phyloP scores from a whole-genome alignment of 768 basidiomycete species.

The Phlebiopsis gigantea region DNA sequence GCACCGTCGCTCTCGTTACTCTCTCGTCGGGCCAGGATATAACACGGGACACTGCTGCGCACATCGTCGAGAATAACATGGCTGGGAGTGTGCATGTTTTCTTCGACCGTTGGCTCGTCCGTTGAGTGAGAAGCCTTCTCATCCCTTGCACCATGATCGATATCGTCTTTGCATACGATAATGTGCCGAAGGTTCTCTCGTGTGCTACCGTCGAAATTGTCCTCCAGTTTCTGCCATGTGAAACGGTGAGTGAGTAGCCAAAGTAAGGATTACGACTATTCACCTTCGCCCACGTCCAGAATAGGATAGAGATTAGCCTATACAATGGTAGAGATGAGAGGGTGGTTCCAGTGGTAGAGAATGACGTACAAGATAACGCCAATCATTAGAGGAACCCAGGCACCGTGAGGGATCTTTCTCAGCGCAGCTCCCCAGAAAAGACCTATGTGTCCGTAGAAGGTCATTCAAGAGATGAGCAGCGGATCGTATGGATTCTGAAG shows the following conservation, averaged over 20 bases:
- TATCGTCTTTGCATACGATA: constrained; percentile 28
- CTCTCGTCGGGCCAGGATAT: neutral
- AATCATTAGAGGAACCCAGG: constrained; percentile 63
- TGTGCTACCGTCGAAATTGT: constrained; percentile 52
- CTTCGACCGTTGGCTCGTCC: constrained; percentile 2
- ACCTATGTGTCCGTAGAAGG: constrained; percentile 50
- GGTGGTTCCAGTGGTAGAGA: too few species aligned
- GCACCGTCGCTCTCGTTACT: neutral
- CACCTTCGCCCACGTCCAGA: constrained; percentile 66
- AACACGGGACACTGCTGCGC: neutral
- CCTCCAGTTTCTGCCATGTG: constrained; percentile 43
- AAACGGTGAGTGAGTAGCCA: neutral
- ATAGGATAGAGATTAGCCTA: constrained; percentile 43
- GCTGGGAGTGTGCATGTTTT: neutral
- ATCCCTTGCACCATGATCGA: constrained; percentile 4
- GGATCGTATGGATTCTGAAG: constrained; percentile 22
- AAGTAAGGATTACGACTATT: neutral
- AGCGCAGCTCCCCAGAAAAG: constrained; percentile 63
- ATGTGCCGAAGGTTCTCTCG: constrained; percentile 52
- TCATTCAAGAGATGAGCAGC: constrained; percentile 25
- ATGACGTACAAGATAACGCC: constrained; percentile 41
- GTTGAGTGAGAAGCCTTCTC: constrained; percentile 21
- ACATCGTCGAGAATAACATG: neutral
- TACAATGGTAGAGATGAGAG: constrained; percentile 24
- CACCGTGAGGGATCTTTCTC: constrained; percentile 60